Evolutionary conservation across 78 protist genomes (phyloP), one percentile per base, ranked within the genome.

Genomic region (Cavenderia fasciculata): DNA sequence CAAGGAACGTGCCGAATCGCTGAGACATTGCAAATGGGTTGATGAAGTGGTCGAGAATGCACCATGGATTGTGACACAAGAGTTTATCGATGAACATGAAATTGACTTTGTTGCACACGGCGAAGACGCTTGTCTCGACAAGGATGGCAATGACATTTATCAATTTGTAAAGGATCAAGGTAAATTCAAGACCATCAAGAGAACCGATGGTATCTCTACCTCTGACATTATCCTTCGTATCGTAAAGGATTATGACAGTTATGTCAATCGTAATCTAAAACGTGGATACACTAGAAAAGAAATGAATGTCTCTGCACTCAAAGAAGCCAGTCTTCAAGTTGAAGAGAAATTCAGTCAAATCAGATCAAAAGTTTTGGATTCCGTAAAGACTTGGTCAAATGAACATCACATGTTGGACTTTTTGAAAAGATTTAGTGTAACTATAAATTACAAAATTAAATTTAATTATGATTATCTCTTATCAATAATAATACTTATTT

Each of bases 101-200:
- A 94, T 94, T 2, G 94, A 94, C 23, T 94, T 63, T 54, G 93
- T 94, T 14, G 59, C 96, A 31, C 96, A 94, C 63, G 96, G 91
- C 25, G 96, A 90, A 38, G 82, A 82, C n/a, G 62, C 74, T 25
- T 94, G 89, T 76, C 51, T 66, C 27, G 74, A 84, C 38, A 93
- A 86, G n/a, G 85, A 68, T n/a, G 85, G 85, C 21, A 82, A 90
- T 23, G 96, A 94, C 65, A 49, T 90, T 36, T 94, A 94, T 51
- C 88, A 59, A 12, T 65, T 49, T n/a, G 86, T 91, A 27, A 94
- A 94, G 29, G 84, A 51, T 69, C 66, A 84, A 56, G 96, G 96
- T 40, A 59, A 72, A 47, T 94, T 94, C 74, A 63, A 36, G 36
- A 74, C 94, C 5, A 94, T 89, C 19, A 86, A 94, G 38, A 41